Evolutionary conservation across 345 rosid genomes (phyloP), one percentile per base, ranked within the genome.

Genomic region (Rhodamnia argentea): DNA sequence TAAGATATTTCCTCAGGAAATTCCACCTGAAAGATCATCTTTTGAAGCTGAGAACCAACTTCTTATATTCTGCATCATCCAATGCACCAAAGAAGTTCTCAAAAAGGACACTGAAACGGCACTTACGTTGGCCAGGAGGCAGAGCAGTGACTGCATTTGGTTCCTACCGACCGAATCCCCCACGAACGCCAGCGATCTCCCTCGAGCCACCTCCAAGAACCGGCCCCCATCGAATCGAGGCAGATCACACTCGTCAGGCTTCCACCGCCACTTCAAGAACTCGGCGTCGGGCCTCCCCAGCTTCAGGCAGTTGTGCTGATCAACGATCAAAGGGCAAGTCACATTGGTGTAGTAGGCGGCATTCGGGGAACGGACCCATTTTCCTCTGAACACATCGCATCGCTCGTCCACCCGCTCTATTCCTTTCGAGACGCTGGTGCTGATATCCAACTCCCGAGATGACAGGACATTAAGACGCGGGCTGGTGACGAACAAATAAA

Each of bases 261-360:
- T 86, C 94, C 94, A 91, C 86, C 90, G 89, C 94, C 94, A 93
- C 18, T 89, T 90, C 91, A 90, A 87, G 89, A 86, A 91, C 81
- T 90, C 91, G 14, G 88, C 83, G 40, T 91, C 93, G 13, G 91
- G 88, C 83, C 92, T 93, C 52, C 93, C 95, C 51, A 86, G 86
- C 89, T 90, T 93, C 74, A 92, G 88, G 91, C 93, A 93, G 86
- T 91, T 93, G 37, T 91, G 90, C 84, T 86, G 92, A 83, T 92
- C 92, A 18, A 76, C 58, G 60, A 91, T 92, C 29, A 88, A 83
- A 42, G 44, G 74, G 85, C 94, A 93, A 7, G 91, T 92, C 53
- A 81, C 62, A 7, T 88, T 90, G 4, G 91, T 85, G 85, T 93
- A 92, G 87, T 91, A 88, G 20, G 90, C 88, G 64, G 83, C 92